Percentiles rank a stretch among this genome's conserved stretches.
phyloP scores from a whole-genome alignment of 2,329 filamentous ascomycete species.

The Seiridium unicorne region DNA sequence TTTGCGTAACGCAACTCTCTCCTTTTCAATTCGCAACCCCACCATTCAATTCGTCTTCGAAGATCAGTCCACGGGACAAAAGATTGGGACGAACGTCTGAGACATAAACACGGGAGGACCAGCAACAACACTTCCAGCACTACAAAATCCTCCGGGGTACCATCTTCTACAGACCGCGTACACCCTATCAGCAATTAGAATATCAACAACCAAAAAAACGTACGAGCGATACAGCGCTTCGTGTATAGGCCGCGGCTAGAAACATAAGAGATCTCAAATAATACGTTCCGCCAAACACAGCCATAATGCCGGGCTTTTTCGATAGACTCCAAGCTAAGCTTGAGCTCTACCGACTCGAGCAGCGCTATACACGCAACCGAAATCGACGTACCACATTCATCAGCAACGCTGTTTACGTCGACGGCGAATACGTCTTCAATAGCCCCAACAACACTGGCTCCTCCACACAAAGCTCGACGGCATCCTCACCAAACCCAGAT shows the following conservation, averaged over 20 bases:
- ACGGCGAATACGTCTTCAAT: constrained; percentile 91
- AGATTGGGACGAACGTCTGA: not conserved
- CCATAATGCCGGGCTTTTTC: constrained; percentile 44
- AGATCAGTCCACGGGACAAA: not conserved
- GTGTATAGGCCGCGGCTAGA: too few relatives aligned
- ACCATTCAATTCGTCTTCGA: not conserved
- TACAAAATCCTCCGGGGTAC: not conserved
- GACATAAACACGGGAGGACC: not conserved
- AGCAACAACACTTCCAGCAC: not conserved
- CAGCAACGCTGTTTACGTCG: constrained; percentile 86
- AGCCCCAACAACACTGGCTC: constrained; percentile 59
- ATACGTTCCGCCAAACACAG: not conserved
- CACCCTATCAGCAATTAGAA: too few relatives aligned
- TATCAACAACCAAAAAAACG: too few relatives aligned
- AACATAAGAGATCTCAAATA: too few relatives aligned
- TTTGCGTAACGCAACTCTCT: not conserved
- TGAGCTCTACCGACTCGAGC: constrained; percentile 92
- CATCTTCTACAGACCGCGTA: too few relatives aligned
- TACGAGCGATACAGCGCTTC: too few relatives aligned
- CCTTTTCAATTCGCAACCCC: not conserved
- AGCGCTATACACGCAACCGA: constrained; percentile 89
- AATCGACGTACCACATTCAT: constrained; percentile 83
- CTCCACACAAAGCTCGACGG: constrained; percentile 42
- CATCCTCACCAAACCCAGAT: constrained; percentile 11
- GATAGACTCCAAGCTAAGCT: constrained; percentile 66